phyloP scores from a whole-genome alignment of 108 stramenopile genomes.

The Pseudonitzschia multistriata region DNA sequence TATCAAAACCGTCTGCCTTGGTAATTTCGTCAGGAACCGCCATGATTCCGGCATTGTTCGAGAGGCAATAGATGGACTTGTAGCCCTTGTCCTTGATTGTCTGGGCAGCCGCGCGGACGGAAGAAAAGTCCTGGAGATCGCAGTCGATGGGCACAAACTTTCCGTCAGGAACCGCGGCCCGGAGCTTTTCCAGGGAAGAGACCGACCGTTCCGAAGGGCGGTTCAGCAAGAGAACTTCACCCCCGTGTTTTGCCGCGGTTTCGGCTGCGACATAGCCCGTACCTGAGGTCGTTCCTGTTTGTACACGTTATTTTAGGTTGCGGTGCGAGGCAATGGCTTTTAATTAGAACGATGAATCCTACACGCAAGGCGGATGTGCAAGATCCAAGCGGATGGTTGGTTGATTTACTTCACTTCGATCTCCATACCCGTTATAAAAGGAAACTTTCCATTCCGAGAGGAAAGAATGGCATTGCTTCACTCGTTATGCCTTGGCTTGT shows the following conservation, averaged over 20 bases:
- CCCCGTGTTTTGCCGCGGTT: conserved; percentile 23
- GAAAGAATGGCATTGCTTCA: not conserved
- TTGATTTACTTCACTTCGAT: not conserved
- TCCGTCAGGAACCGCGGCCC: conserved; percentile 14
- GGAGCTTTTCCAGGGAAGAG: conserved; percentile 4
- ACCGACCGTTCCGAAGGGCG: conserved; percentile 11
- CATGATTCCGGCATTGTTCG: conserved; percentile 65
- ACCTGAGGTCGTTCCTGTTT: conserved; percentile 8
- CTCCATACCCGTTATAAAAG: no score
- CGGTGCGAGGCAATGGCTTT: no score
- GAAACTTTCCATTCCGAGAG: not conserved
- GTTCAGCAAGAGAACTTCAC: conserved; percentile 28
- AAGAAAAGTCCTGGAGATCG: conserved; percentile 41
- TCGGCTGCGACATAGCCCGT: conserved; percentile 28
- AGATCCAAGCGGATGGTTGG: not conserved
- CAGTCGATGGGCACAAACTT: conserved; percentile 42
- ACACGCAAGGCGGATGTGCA: not conserved
- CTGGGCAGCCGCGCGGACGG: conserved; percentile 35
- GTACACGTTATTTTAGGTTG: not conserved
- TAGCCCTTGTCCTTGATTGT: conserved; percentile 33
- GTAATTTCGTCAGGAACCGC: conserved; percentile 36
- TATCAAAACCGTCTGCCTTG: conserved; percentile 60
- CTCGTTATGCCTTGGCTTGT: not conserved
- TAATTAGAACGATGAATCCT: not conserved
- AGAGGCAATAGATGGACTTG: conserved; percentile 33